A percentile compares a stretch with the other conserved stretches of the same genome.
Conservation (phyloP, 2,329 filamentous ascomycete species). For the Periconia digitata region DNA sequence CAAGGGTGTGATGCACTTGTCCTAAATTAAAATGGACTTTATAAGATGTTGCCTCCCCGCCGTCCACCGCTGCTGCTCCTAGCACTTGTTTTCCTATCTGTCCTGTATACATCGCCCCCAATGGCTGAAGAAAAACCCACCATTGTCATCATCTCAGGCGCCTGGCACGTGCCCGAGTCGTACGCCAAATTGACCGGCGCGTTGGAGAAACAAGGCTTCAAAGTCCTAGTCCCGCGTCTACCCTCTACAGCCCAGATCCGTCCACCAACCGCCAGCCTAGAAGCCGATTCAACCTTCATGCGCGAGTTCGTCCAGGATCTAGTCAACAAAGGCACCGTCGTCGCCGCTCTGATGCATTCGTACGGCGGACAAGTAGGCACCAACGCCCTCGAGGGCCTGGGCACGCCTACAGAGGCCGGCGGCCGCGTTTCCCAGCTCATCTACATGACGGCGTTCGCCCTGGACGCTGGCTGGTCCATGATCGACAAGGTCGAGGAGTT, state of each 20-base stretch:
- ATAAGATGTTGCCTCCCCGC: too few species aligned
- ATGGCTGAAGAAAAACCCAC: slow-evolving; percentile 12
- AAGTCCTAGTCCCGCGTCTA: slow-evolving; percentile 15
- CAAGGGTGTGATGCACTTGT: too few species aligned
- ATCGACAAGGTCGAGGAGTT: slow-evolving; percentile 12
- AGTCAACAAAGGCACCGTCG: slow-evolving; percentile 1
- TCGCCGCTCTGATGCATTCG: slow-evolving; percentile 11
- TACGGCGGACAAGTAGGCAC: slow-evolving; percentile 11
- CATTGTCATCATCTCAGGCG: slow-evolving; percentile 32
- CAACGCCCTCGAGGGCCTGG: slow-evolving; percentile 6
- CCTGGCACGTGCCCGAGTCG: slow-evolving; percentile 28
- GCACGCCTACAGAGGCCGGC: too few species aligned
- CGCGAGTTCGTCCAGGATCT: slow-evolving; percentile 4
- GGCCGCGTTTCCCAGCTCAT: slow-evolving; percentile 11
- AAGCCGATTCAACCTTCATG: background rate
- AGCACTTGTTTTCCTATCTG: background rate
- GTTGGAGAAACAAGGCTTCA: slow-evolving; percentile 19
- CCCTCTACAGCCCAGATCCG: slow-evolving; percentile 10
- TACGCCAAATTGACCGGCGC: slow-evolving; percentile 21
- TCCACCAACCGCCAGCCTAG: slow-evolving; percentile 10
- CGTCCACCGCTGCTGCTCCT: too few species aligned
- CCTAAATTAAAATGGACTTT: too few species aligned
- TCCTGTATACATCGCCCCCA: slow-evolving; percentile 1
- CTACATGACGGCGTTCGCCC: slow-evolving; percentile 13
- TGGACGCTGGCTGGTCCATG: slow-evolving; percentile 4